A percentile compares a stretch with the other conserved stretches of the same genome.
These are phyloP conservation scores for Fagopyrum tataricum DNA, from an alignment of 148 eudicot species.

Conservation along the genomic window DNA sequence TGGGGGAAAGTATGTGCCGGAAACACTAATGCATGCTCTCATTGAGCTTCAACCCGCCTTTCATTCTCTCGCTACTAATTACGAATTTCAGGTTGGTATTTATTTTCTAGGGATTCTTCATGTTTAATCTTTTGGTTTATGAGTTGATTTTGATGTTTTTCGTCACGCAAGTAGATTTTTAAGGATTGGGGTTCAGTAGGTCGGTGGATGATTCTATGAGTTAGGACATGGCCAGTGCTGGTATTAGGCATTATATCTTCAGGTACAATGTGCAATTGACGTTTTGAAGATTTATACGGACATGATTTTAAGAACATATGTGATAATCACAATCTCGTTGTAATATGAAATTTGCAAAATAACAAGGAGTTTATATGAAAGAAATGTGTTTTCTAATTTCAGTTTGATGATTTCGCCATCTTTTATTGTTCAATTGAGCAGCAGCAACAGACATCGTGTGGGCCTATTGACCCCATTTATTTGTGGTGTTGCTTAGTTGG, in stretches of 20 bases:
- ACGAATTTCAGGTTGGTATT: conserved; percentile 57
- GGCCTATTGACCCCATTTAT: neutral
- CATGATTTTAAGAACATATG: too few species aligned
- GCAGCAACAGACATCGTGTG: neutral
- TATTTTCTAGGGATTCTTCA: neutral
- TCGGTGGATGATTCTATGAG: neutral
- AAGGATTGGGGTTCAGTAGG: neutral
- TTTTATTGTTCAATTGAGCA: neutral
- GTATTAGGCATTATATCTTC: too few species aligned
- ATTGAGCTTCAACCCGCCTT: conserved; percentile 74
- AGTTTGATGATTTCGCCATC: neutral
- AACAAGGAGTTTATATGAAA: too few species aligned
- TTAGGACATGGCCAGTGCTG: neutral
- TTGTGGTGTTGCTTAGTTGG: conserved; percentile 3
- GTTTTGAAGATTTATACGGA: too few species aligned
- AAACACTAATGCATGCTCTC: conserved; percentile 88
- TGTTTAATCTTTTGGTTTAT: neutral
- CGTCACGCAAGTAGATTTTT: neutral
- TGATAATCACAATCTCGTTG: too few species aligned
- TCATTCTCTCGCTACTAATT: conserved; percentile 40
- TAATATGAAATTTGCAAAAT: neutral
- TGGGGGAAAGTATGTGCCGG: conserved; percentile 96
- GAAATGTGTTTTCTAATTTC: too few species aligned
- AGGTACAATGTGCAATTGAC: too few species aligned
- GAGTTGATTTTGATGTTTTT: neutral